A percentile compares a stretch with the other conserved stretches of the same genome.
Conservation (phyloP, 2,329 filamentous ascomycete species). For the Colletotrichum camelliae region DNA sequence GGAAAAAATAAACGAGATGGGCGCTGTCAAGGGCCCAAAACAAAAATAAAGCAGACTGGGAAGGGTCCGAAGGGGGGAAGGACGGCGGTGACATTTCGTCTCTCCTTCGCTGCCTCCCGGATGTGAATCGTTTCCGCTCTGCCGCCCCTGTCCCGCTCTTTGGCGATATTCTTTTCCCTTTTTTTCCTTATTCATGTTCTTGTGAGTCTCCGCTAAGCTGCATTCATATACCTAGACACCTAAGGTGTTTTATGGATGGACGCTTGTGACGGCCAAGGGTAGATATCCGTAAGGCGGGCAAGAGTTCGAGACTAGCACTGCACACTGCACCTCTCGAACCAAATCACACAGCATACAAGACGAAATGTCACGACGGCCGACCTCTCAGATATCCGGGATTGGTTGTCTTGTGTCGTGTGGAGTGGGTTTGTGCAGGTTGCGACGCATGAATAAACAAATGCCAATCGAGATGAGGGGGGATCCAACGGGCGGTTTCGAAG, state of each 20-base stretch:
- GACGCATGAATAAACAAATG: slow-evolving; percentile 22
- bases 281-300: background rate
- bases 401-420: background rate
- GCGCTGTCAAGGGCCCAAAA: background rate
- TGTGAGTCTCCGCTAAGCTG: background rate
- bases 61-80: background rate
- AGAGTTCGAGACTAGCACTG: background rate
- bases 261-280: background rate
- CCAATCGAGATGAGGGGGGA: slow-evolving; percentile 13
- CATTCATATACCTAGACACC: background rate
- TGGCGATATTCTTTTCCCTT: background rate
- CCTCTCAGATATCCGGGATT: background rate
- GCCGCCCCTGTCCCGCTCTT: background rate
- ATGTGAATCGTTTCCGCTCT: background rate
- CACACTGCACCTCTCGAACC: background rate
- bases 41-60: background rate
- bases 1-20: background rate
- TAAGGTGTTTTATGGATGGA: background rate
- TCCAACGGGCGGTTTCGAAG: background rate
- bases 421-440: background rate
- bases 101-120: background rate
- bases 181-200: background rate
- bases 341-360: background rate
- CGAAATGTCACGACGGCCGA: background rate
- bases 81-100: no score